Percentiles rank a stretch among this genome's conserved stretches.
phyloP scores from a whole-genome alignment of 2,329 filamentous ascomycete species.

The Zasmidium citrigriseum region DNA sequence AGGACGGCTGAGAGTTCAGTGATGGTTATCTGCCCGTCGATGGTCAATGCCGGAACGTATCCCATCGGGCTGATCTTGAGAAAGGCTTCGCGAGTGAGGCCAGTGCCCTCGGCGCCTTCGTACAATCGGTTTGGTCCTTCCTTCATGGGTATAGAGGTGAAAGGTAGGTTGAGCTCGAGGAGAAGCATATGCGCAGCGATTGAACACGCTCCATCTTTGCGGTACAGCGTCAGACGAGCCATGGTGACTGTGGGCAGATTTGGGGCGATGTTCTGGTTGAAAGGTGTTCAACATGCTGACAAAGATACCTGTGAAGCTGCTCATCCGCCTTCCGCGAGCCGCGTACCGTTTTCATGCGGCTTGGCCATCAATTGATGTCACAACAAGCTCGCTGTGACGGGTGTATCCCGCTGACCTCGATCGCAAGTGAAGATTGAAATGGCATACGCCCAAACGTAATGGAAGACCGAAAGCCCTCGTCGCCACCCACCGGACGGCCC shows the following conservation, averaged over 20 bases:
- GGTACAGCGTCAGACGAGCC: conserved; percentile 11
- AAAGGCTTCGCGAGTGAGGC: conserved; percentile 18
- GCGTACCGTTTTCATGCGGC: neutral
- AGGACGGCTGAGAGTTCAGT: conserved; percentile 38
- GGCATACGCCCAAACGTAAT: too few relatives aligned
- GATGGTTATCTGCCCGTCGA: conserved; percentile 32
- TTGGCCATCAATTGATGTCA: too few relatives aligned
- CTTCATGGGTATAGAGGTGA: conserved; percentile 1
- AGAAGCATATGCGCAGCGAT: conserved; percentile 13
- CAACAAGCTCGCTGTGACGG: too few relatives aligned
- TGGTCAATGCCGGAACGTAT: conserved; percentile 33
- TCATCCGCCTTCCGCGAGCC: neutral
- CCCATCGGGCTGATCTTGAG: conserved; percentile 36
- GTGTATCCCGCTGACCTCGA: too few relatives aligned
- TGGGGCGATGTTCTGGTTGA: neutral
- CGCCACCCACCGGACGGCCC: too few relatives aligned
- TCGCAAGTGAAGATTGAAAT: too few relatives aligned
- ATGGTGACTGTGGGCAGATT: neutral
- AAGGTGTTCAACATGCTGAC: neutral
- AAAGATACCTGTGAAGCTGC: neutral
- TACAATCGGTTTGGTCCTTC: neutral
- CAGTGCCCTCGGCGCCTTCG: conserved; percentile 1
- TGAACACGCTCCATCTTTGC: conserved; percentile 14
- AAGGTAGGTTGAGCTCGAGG: conserved; percentile 10
- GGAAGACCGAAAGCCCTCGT: too few relatives aligned